These are phyloP conservation scores for Pichia sp. DNA, from an alignment of 1,139 yeast species.

Conservation along the genomic window DNA sequence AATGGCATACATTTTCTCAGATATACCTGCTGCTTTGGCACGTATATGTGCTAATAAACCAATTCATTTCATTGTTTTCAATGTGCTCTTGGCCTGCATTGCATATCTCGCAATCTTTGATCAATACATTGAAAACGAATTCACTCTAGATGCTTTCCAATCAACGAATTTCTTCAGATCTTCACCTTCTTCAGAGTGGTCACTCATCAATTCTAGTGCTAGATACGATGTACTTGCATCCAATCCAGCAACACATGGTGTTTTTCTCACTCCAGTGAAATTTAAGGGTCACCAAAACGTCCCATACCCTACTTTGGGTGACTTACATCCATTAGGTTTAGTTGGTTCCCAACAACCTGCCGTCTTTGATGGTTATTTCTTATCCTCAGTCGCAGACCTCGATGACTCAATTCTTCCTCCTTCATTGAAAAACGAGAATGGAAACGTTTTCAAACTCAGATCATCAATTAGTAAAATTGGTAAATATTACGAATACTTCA, in stretches of 20 bases:
- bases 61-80: constrained; percentile 73
- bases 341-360: no score
- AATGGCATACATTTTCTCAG: constrained; percentile 19
- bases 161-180: constrained; percentile 6
- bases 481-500: constrained; percentile 57
- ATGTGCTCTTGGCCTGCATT: constrained; percentile 70
- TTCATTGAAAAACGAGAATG: constrained; percentile 39
- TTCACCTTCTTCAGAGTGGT: constrained; percentile 8
- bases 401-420: constrained; percentile 28
- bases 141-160: constrained; percentile 11
- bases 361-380: constrained; percentile 23
- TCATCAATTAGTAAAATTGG: constrained; percentile 50
- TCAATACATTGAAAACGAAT: constrained; percentile 44
- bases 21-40: constrained; percentile 41
- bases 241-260: no score
- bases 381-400: constrained; percentile 21
- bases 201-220: no score
- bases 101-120: constrained; percentile 81
- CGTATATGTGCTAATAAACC: constrained; percentile 75
- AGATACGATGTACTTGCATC: no score
- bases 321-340: no score
- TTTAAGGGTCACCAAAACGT: no score
- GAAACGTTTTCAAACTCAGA: constrained; percentile 56
- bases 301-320: no score
- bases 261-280: background rate